Percentiles rank a stretch among this genome's conserved stretches.
These are phyloP conservation scores for Obelidium mucronatum DNA, from an alignment of 192 early-diverging fungal species.

Conservation along the genomic window DNA sequence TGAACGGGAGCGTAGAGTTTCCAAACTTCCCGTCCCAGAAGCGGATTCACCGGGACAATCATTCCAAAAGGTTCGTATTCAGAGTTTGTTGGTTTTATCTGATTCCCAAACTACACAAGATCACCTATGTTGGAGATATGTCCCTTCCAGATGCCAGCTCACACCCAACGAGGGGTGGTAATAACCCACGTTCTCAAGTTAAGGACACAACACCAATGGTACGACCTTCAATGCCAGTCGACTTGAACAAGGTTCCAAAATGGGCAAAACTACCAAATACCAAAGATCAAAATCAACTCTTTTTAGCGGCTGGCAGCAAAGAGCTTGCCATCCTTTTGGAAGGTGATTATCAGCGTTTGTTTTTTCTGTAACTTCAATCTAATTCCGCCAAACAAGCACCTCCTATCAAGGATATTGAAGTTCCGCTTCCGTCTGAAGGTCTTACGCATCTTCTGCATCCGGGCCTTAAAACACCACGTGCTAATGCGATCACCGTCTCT, in stretches of 20 bases:
- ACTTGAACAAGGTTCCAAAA: slow-evolving; percentile 33
- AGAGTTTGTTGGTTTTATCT: neutral
- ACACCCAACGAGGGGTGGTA: neutral
- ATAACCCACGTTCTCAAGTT: slow-evolving; percentile 24
- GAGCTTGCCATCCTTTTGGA: slow-evolving; percentile 25
- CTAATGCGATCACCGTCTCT: slow-evolving; percentile 36
- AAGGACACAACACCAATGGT: slow-evolving; percentile 37
- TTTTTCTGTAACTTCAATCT: neutral
- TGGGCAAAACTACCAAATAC: slow-evolving; percentile 33
- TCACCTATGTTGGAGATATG: slow-evolving; percentile 30
- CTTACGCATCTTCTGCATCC: neutral
- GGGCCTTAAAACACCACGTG: slow-evolving; percentile 27
- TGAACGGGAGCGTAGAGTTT: slow-evolving; percentile 12
- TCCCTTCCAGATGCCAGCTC: slow-evolving; percentile 21
- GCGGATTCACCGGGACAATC: slow-evolving; percentile 26
- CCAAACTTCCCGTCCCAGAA: slow-evolving; percentile 21
- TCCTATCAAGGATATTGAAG: slow-evolving; percentile 35
- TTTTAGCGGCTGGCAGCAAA: slow-evolving; percentile 29
- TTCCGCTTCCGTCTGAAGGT: slow-evolving; percentile 21
- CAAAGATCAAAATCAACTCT: slow-evolving; percentile 28
- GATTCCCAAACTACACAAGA: neutral
- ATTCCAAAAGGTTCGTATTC: slow-evolving; percentile 18
- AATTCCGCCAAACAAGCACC: slow-evolving; percentile 1
- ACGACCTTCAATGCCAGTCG: slow-evolving; percentile 28
- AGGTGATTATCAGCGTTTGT: slow-evolving; percentile 1